phyloP scores from a whole-genome alignment of 768 basidiomycete genomes.

The Lentinula detonsa region DNA sequence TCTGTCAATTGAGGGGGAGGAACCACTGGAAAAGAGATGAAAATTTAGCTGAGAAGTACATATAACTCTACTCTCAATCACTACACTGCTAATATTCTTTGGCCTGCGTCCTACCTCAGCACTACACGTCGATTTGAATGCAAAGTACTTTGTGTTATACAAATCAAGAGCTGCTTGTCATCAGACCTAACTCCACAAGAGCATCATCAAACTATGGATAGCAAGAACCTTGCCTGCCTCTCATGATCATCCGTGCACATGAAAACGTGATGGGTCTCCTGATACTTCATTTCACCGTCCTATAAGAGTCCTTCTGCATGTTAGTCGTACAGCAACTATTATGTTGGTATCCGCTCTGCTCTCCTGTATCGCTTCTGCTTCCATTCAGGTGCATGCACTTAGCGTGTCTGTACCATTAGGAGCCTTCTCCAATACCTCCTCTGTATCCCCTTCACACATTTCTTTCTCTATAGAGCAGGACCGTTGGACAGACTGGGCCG shows the following conservation, averaged over 20 bases:
- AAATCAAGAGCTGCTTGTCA: too few relatives aligned
- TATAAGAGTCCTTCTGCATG: not conserved
- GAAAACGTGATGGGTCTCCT: not conserved
- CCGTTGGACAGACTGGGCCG: slow-evolving; percentile 64
- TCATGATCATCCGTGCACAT: not conserved
- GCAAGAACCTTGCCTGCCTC: not conserved
- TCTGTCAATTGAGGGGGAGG: too few relatives aligned
- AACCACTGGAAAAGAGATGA: too few relatives aligned
- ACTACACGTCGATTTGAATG: too few relatives aligned
- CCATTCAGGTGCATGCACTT: not conserved
- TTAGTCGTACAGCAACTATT: not conserved
- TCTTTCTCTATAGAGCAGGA: slow-evolving; percentile 71
- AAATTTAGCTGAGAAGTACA: too few relatives aligned
- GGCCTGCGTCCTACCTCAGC: too few relatives aligned
- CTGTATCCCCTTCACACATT: slow-evolving; percentile 40
- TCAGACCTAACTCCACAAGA: too few relatives aligned
- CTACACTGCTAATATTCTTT: too few relatives aligned
- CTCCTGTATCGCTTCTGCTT: not conserved
- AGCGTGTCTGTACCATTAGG: slow-evolving; percentile 19
- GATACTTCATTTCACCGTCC: not conserved
- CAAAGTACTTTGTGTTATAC: too few relatives aligned
- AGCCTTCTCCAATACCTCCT: slow-evolving; percentile 27
- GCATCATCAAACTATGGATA: too few relatives aligned
- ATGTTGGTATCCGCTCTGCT: not conserved
- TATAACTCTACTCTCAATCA: too few relatives aligned